Evolutionary conservation across 768 basidiomycete genomes (phyloP), one percentile per base, ranked within the genome.

Genomic region (Boletellus ananiceps): DNA sequence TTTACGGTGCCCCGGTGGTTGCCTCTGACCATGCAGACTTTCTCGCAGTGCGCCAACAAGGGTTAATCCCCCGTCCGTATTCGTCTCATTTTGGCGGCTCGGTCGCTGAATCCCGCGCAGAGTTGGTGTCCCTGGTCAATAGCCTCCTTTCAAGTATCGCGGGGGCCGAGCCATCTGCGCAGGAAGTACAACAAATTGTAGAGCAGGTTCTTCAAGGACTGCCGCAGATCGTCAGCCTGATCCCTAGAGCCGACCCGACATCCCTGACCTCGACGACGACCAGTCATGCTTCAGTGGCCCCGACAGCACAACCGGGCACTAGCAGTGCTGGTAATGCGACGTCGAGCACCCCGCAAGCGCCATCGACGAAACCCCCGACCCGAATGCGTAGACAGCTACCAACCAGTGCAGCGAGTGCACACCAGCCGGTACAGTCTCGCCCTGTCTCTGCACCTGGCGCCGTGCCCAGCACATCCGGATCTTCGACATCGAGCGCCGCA

Each of bases 351-450:
- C 27, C 47, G 18, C 38, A 44, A 44, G 14, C 43, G 18, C 33
- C 58, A 25, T 29, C 41, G 18, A 31, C 19, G 29, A 29, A 29
- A 38, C 13, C 33, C 9, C 21, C 3, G 14, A 3, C 35, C 19
- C 40, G 47, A 23, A 45, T 53, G 48, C 58, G 51, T 23, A 49
- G 61, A 51, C 61, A 63, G 45, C 1, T 39, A 19, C 23, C 29
- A 8, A 29, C 29, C 29, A 41, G 18, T n/a, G 4, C 29, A 29
- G 11, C 29, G 8, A 41, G 18, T n/a, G 4, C 16, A 33, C 1
- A 18, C 34, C 29, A 11, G 3, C 29, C 8, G 9, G 29, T 11
- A 29, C 29, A 11, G 29, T 29, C 29, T 29, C 29, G 8, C 29
- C n/a, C 39, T 25, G 14, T 21, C 4, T 40, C 39, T 2, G n/a